Percentiles rank a stretch among this genome's conserved stretches.
phyloP scores from a whole-genome alignment of 495 filamentous ascomycete species.

The Rhizodiscina lignyota region DNA sequence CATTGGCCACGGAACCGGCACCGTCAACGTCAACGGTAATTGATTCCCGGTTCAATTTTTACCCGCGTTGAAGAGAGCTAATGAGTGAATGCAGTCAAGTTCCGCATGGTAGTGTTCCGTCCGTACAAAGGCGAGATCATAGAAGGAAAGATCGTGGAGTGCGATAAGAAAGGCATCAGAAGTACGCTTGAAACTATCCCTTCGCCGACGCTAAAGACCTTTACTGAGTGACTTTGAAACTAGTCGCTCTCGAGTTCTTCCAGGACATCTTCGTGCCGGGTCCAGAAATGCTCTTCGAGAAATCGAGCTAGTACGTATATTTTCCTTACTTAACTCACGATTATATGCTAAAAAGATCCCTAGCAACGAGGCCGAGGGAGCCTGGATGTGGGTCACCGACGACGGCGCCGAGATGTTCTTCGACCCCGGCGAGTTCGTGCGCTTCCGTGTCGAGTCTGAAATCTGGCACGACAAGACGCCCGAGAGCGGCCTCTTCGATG shows the following conservation, averaged over 20 bases:
- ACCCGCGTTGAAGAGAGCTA: neutral
- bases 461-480: slow-evolving; percentile 80
- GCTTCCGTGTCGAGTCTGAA: slow-evolving; percentile 69
- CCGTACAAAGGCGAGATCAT: slow-evolving; percentile 89
- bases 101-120: slow-evolving; percentile 81
- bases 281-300: slow-evolving; percentile 47
- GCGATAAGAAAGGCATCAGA: slow-evolving; percentile 56
- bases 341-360: slow-evolving; percentile 4
- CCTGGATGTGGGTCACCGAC: slow-evolving; percentile 66
- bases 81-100: slow-evolving; percentile 49
- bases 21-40: slow-evolving; percentile 81
- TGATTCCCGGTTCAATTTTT: neutral
- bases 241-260: slow-evolving; percentile 78
- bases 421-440: slow-evolving; percentile 75
- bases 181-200: slow-evolving; percentile 28
- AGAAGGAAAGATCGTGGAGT: slow-evolving; percentile 57
- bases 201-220: slow-evolving; percentile 4
- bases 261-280: slow-evolving; percentile 67
- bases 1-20: slow-evolving; percentile 76
- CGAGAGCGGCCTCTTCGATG: too few species aligned
- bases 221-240: too few species aligned
- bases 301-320: slow-evolving; percentile 50
- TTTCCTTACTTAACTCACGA: too few species aligned
- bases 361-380: slow-evolving; percentile 51
- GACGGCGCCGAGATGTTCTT: slow-evolving; percentile 52